A percentile compares a stretch with the other conserved stretches of the same genome.
phyloP scores from a whole-genome alignment of 345 rosid species.

The Linum usitatissimum region DNA sequence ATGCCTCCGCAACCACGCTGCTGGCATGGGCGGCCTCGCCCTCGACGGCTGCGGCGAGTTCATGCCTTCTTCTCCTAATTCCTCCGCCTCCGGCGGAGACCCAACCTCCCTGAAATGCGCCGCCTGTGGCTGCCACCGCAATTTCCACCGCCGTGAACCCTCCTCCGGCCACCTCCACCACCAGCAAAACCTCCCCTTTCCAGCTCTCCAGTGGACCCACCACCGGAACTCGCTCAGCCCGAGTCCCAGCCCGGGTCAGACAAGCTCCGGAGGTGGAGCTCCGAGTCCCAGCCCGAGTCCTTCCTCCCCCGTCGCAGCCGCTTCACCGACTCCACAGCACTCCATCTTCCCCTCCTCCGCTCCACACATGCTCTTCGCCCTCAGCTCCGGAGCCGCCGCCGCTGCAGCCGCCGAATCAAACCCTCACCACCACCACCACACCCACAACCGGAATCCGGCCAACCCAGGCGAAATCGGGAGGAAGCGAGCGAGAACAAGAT shows the following conservation, averaged over 20 bases:
- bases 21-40: conserved; percentile 59
- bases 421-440: conserved; percentile 8
- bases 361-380: conserved; percentile 45
- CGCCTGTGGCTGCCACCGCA: conserved; percentile 93
- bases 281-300: conserved; percentile 26
- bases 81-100: conserved; percentile 18
- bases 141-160: conserved; percentile 71
- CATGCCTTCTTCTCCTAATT: conserved; percentile 32
- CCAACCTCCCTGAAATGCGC: conserved; percentile 58
- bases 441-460: conserved; percentile 6
- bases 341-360: conserved; percentile 57
- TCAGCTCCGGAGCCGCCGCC: conserved; percentile 24
- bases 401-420: conserved; percentile 27
- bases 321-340: conserved; percentile 51
- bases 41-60: conserved; percentile 86
- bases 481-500: conserved; percentile 58
- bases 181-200: conserved; percentile 2
- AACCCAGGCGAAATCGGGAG: conserved; percentile 21
- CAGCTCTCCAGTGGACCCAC: conserved; percentile 17
- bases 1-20: conserved; percentile 79
- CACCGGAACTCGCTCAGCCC: conserved; percentile 15
- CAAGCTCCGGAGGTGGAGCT: conserved; percentile 12
- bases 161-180: conserved; percentile 10
- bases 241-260: conserved; percentile 25
- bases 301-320: conserved; percentile 11